These are phyloP conservation scores for Tolypocladium pustulatum DNA, from an alignment of 2,329 filamentous ascomycete species.

Conservation along the genomic window DNA sequence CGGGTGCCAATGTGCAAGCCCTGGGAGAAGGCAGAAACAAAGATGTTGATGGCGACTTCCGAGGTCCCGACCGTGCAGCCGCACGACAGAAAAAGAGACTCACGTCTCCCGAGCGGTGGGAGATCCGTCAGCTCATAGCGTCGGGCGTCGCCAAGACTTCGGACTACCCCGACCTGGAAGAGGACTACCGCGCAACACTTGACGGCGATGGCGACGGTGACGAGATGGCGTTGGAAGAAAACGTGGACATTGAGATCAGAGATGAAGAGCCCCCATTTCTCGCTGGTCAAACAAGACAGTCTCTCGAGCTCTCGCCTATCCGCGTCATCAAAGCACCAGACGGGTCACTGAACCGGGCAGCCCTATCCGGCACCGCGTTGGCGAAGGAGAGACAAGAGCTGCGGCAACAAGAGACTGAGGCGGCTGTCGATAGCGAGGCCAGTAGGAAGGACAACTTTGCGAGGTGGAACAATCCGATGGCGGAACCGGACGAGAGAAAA, in stretches of 20 bases:
- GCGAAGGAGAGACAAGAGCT: conserved; percentile 86
- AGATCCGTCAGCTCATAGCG: conserved; percentile 91
- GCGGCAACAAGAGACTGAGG: conserved; percentile 78
- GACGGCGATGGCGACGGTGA: conserved; percentile 62
- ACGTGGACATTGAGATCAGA: conserved; percentile 91
- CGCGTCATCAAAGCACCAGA: conserved; percentile 95
- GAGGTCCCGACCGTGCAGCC: conserved; percentile 14
- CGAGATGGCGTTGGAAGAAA: conserved; percentile 78
- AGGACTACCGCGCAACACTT: conserved; percentile 83
- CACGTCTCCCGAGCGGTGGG: conserved; percentile 95
- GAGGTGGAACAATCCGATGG: conserved; percentile 97
- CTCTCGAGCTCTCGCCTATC: conserved; percentile 87
- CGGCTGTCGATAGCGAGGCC: conserved; percentile 58
- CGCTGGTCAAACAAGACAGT: conserved; percentile 92
- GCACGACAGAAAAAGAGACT: conserved; percentile 70
- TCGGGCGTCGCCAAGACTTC: conserved; percentile 87
- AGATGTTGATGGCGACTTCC: conserved; percentile 32
- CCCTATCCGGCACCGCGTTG: conserved; percentile 81
- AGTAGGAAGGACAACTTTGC: conserved; percentile 63
- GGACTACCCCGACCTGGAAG: conserved; percentile 89
- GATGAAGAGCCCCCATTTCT: conserved; percentile 96
- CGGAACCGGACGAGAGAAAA: conserved; percentile 68
- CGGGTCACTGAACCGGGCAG: conserved; percentile 92
- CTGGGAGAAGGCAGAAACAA: conserved; percentile 37
- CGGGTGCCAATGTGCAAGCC: conserved; percentile 81